These are phyloP conservation scores for Collybiopsis confluens DNA, from an alignment of 768 basidiomycete species.

Conservation along the genomic window DNA sequence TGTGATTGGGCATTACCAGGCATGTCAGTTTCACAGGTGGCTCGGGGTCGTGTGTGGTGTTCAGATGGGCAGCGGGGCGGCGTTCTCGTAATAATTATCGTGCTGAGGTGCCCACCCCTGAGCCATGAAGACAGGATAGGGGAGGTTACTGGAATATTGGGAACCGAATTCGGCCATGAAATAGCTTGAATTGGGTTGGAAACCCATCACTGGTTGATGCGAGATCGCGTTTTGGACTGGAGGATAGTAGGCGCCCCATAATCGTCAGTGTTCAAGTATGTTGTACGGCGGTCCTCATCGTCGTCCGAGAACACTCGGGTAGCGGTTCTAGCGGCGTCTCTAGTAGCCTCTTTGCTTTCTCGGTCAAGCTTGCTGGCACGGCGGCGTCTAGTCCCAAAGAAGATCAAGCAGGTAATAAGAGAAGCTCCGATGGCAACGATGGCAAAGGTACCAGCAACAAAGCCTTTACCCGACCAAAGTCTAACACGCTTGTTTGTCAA, in stretches of 20 bases:
- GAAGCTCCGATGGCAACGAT: constrained; percentile 28
- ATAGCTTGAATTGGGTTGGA: not conserved
- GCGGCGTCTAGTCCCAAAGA: not conserved
- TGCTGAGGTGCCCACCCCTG: not conserved
- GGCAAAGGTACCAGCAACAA: constrained; percentile 37
- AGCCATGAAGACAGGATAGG: not conserved
- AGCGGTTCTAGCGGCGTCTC: constrained; percentile 2
- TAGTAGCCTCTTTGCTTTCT: constrained; percentile 1
- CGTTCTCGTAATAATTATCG: not conserved
- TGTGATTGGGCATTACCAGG: not conserved
- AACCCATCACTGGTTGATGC: not conserved
- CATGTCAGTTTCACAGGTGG: no score
- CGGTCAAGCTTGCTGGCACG: not conserved
- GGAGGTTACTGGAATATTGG: not conserved
- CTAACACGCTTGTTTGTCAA: constrained; percentile 14
- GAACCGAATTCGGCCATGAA: constrained; percentile 2
- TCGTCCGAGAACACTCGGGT: constrained; percentile 2
- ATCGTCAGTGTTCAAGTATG: not conserved
- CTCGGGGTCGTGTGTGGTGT: no score
- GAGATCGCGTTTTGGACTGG: constrained; percentile 1
- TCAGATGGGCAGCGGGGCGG: not conserved
- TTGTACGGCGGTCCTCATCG: not conserved
- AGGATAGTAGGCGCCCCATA: not conserved
- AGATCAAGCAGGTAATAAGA: constrained; percentile 16
- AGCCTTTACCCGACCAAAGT: constrained; percentile 37